Evolutionary conservation across 345 rosid species (phyloP).

Genomic region (Moringa oleifera): DNA sequence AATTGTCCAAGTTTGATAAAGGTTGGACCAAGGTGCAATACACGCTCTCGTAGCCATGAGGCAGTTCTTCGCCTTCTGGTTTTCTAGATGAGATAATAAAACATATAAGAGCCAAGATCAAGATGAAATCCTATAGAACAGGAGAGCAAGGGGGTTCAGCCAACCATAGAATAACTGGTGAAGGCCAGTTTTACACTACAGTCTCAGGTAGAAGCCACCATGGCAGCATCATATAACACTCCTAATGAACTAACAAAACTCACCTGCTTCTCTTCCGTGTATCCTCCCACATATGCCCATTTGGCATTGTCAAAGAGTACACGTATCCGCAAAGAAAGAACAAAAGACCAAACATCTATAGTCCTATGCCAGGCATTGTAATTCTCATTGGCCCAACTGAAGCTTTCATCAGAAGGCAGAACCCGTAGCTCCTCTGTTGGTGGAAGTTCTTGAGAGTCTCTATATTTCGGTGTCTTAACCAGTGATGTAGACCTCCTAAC

Average conservation of each 20-base stretch:
- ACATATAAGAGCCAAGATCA: conserved; percentile 13
- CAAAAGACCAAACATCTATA: conserved; percentile 89
- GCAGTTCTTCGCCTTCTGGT: conserved; percentile 64
- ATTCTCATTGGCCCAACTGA: conserved; percentile 95
- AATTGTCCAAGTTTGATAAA: conserved; percentile 93
- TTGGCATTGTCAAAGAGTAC: conserved; percentile 76
- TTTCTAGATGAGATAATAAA: conserved; percentile 44
- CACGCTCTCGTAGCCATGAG: conserved; percentile 80
- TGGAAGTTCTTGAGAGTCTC: conserved; percentile 42
- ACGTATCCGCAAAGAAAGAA: conserved; percentile 62
- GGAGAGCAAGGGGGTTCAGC: too few species aligned
- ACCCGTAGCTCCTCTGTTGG: conserved; percentile 56
- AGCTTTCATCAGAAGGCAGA: conserved; percentile 87
- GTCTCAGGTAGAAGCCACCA: too few species aligned
- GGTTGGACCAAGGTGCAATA: conserved; percentile 96
- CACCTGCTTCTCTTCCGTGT: conserved; percentile 84
- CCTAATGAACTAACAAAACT: conserved; percentile 5
- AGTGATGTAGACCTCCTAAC: conserved; percentile 37
- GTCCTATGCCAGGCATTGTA: conserved; percentile 68
- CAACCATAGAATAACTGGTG: too few species aligned
- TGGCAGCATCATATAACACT: neutral
- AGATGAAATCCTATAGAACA: neutral
- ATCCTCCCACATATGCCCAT: conserved; percentile 78
- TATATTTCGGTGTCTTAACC: conserved; percentile 33
- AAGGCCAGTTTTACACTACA: too few species aligned